Base-by-base conservation (phyloP, 345 rosid species). In the Erucastrum elatum region DNA sequence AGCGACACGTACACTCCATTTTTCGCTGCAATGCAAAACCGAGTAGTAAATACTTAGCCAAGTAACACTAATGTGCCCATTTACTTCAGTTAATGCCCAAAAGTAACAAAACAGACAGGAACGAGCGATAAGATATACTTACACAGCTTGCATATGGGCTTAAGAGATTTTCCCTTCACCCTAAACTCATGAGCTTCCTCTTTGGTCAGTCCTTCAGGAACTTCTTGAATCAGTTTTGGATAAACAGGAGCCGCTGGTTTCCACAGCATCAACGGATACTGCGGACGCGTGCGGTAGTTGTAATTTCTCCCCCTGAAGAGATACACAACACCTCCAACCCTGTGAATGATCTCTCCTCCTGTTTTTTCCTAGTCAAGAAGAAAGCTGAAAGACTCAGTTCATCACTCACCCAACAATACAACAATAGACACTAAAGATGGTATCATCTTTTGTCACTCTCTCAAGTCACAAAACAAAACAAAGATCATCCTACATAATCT, bases 181-280 rank as follows among this genome's bases (percentile, higher is more conserved):
- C 90, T 82, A 3, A 94, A 77, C 39, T 77, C 84, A 78, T 85
- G 77, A 27, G 97, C 95, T 88, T 94, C 95, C 2, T 76, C 83
- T 82, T 86, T 82, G 6, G 97, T 89, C 84, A 94, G 83, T 68
- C 97, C 97, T 83, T 88, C 90, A 31, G 97, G 97, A 81, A 91
- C 85, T 76, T 92, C 94, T 81, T 91, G 97, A 71, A 94, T 92
- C 35, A 94, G 97, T 80, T 92, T 92, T 5, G 97, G 97, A 82
- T 92, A 94, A 64, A 94, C 97, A 7, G 98, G 97, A 85, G 98
- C 82, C 75, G 98, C 97, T 49, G 98, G 98, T 79, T 94, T 92
- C 98, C 97, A 94, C 30, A 92, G 85, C 98, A 92, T 94, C 80
- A 92, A 66, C 0, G 97, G 98, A 58, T 87, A 90, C 73, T 85